Percentiles rank a stretch among this genome's conserved stretches.
Evolutionary conservation across 1,139 yeast genomes (phyloP).

Genomic region (Saccharomyces hybrid): DNA sequence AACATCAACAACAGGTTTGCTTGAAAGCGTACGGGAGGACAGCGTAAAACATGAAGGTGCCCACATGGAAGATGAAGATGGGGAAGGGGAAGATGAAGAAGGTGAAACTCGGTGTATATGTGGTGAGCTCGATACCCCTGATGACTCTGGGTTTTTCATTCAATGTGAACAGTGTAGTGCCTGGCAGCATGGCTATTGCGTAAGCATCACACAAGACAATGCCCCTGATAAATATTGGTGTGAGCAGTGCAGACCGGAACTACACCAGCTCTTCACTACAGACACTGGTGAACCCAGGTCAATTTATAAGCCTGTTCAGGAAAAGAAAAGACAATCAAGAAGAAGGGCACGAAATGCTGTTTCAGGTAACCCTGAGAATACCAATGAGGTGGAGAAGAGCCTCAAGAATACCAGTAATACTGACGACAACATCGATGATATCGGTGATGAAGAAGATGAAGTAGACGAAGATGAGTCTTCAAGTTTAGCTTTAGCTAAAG

Average conservation of each 20-base stretch:
- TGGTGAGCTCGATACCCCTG: constrained; percentile 50
- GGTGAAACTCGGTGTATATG: constrained; percentile 90
- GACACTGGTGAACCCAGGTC: constrained; percentile 34
- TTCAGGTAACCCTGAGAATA: constrained; percentile 14
- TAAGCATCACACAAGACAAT: constrained; percentile 51
- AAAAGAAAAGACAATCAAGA: constrained; percentile 19
- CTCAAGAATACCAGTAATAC: constrained; percentile 8
- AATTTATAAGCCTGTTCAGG: constrained; percentile 37
- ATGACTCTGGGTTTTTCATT: constrained; percentile 58
- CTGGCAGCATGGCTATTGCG: constrained; percentile 98
- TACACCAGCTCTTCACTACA: constrained; percentile 52
- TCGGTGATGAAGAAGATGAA: constrained; percentile 2
- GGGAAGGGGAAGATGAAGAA: constrained; percentile 44
- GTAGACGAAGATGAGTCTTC: not conserved
- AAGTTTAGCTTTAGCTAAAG: not conserved
- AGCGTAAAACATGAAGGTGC: not conserved
- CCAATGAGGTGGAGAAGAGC: constrained; percentile 15
- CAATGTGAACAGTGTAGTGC: constrained; percentile 87
- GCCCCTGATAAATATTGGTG: constrained; percentile 92
- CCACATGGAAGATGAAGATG: constrained; percentile 15
- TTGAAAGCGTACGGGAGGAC: not conserved
- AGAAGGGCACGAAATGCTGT: constrained; percentile 9
- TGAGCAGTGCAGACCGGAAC: constrained; percentile 79
- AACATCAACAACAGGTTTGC: not conserved
- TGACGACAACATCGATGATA: constrained; percentile 8